Evolutionary conservation across 345 rosid genomes (phyloP), one percentile per base, ranked within the genome.

Genomic region (Aquilaria yunnanensis): DNA sequence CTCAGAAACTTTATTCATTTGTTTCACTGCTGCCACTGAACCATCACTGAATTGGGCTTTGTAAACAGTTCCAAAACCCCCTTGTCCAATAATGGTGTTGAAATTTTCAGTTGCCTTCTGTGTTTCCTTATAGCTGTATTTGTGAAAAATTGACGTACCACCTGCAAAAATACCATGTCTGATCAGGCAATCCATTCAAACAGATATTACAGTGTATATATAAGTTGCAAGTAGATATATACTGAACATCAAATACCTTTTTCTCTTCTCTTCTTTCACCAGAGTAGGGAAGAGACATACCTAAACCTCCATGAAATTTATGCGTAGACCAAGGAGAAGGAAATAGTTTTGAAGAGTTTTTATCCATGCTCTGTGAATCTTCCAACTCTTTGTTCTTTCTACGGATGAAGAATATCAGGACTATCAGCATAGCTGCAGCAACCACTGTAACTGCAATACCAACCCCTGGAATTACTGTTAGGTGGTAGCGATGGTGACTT

Each of bases 11-110:
- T 68, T 88, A 80, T 90, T 67, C 97, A 86, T 88, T 64, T 70
- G 74, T 75, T 94, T 94, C 63, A 88, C 96, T 10, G 97, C 96
- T 31, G 74, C 71, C 46, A 81, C 78, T 64, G 76, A 75, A 57
- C 96, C 96, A 70, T 86, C 87, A 69, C 72, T 76, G 56, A 90
- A 83, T 63, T 83, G 81, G 67, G 88, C 97, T 76, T 79, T 88
- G 70, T 85, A 79, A 59, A 94, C 92, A 12, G 90, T 90, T 67
- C 97, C 99, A 66, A 90, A 94, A 2, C 97, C 97, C 50, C 99
- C 99, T 60, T 75, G 79, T 63, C 99, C 99, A 72, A 94, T 80
- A 50, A 85, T 58, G 5, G 78, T 73, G 60, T 60, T 81, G 67
- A 94, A 94, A 74, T 74, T 84, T 54, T 82, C 82, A 3, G 99